Conservation (phyloP, 2,329 filamentous ascomycete species). For the Colletotrichum lini region DNA sequence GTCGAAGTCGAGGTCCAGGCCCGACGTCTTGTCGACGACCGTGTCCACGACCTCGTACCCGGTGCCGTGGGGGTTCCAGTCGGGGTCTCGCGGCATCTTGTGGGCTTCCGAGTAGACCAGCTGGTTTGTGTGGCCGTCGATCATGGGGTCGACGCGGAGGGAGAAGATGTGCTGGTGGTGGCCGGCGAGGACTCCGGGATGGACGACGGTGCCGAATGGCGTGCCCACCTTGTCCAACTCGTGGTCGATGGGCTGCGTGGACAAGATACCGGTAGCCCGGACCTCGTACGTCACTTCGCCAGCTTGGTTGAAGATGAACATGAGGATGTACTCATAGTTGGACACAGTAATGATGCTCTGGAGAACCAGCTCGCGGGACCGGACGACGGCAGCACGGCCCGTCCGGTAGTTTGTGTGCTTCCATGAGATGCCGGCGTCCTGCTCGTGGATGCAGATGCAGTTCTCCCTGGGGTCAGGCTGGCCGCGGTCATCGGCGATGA, state of each 20-base stretch:
- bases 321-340: slow-evolving; percentile 80
- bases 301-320: slow-evolving; percentile 75
- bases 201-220: slow-evolving; percentile 73
- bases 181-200: slow-evolving; percentile 61
- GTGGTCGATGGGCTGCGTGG: slow-evolving; percentile 66
- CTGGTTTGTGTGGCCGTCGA: slow-evolving; percentile 69
- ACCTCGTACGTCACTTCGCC: slow-evolving; percentile 74
- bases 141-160: slow-evolving; percentile 73
- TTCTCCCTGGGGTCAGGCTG: slow-evolving; percentile 68
- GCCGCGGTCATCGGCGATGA: slow-evolving; percentile 68
- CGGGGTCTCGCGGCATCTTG: slow-evolving; percentile 33
- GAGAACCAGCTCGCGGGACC: slow-evolving; percentile 74
- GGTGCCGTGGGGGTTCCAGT: slow-evolving; percentile 39
- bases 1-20: slow-evolving; percentile 28
- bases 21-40: slow-evolving; percentile 30
- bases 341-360: slow-evolving; percentile 78
- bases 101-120: slow-evolving; percentile 63
- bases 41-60: slow-evolving; percentile 35
- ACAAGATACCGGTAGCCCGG: slow-evolving; percentile 77
- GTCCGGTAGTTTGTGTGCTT: slow-evolving; percentile 81
- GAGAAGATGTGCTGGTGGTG: slow-evolving; percentile 85
- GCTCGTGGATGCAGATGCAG: slow-evolving; percentile 78
- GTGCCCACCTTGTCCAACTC: slow-evolving; percentile 64
- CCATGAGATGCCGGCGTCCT: slow-evolving; percentile 78
- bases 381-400: slow-evolving; percentile 71